Conservation (phyloP, 345 rosid genomes). For the Eucalyptus marginata region DNA sequence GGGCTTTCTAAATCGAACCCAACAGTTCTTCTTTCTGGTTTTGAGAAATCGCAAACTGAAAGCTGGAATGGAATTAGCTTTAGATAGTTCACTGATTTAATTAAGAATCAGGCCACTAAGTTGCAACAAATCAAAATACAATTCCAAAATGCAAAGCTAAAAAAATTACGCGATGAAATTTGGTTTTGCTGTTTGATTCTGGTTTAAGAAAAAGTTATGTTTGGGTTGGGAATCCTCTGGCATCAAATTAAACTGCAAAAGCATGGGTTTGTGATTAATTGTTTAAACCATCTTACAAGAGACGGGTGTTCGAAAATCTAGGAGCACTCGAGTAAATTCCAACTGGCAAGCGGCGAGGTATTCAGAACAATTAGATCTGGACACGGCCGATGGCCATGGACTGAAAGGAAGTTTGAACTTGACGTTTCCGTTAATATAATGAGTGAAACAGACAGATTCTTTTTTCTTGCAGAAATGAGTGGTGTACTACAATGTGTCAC, state of each 20-base stretch:
- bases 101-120: neutral
- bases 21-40: neutral
- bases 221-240: neutral
- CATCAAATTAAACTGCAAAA: neutral
- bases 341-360: neutral
- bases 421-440: neutral
- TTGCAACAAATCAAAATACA: neutral
- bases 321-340: neutral
- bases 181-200: neutral
- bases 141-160: neutral
- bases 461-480: neutral
- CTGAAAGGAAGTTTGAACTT: neutral
- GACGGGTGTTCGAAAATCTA: neutral
- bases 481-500: neutral
- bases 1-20: neutral
- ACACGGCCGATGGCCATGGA: neutral
- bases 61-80: neutral
- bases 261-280: neutral
- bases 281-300: neutral
- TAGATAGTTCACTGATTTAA: neutral
- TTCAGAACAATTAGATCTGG: neutral
- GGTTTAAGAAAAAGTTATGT: neutral
- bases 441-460: neutral
- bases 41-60: neutral
- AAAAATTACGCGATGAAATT: neutral